Evolutionary conservation across 345 rosid genomes (phyloP), one percentile per base, ranked within the genome.

Genomic region (Bretschneidera sinensis): DNA sequence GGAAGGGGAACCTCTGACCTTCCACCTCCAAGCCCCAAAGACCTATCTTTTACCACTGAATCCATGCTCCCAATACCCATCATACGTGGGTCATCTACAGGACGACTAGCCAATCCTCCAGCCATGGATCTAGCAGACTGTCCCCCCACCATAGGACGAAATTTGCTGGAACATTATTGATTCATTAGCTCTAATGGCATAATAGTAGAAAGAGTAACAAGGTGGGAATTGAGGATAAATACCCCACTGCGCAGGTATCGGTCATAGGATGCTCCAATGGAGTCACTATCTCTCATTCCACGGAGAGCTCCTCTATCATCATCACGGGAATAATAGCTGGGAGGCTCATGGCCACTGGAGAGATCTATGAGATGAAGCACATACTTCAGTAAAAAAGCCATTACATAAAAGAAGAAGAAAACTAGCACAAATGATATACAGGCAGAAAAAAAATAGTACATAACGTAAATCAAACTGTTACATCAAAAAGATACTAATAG

Each of bases 191-290:
- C 21, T 2, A 35, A 56, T 23, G 18, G 52, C 17, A 60, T 24
- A 39, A 57, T 43, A 22, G 45, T 15, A 60, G 7, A 31, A 24
- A 17, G 25, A 50, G 15, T 2, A 23, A 49, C 14, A 28, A 33
- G 25, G 57, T 45, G n/a, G 28, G 19, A 65, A 59, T 17, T 20
- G 57, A 58, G 23, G 15, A 39, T 39, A 1, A 9, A 39, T 78
- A 86, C 89, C 73, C 58, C 51, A 63, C 71, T 65, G 51, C 75
- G 84, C 55, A 86, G 71, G 68, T 86, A 81, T 39, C 75, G 85
- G 48, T 82, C 89, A 75, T 80, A 83, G 28, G 89, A 81, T 62
- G 82, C 83, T 60, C 79, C 83, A 65, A 81, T 74, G 48, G 82
- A 68, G 51, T 78, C 85, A 31, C 82, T 65, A 65, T 84, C 87